These are phyloP conservation scores for Lasiodiplodia sp. DNA, from an alignment of 2,329 filamentous ascomycete genomes.

Conservation along the genomic window DNA sequence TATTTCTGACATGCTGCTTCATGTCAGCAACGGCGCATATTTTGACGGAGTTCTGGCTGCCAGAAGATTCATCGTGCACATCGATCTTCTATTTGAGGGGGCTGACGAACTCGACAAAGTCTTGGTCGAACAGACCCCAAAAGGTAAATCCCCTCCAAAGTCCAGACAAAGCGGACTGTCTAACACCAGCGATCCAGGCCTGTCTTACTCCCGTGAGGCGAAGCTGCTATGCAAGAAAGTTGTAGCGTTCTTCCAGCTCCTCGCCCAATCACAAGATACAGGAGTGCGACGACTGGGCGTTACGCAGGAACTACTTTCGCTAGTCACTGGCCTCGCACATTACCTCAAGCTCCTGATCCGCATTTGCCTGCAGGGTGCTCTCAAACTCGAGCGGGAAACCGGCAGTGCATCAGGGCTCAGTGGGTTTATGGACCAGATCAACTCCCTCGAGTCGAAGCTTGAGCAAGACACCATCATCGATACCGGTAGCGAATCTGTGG, in stretches of 20 bases:
- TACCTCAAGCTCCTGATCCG: slow-evolving; percentile 97
- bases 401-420: slow-evolving; percentile 77
- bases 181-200: slow-evolving; percentile 59
- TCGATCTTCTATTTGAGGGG: slow-evolving; percentile 89
- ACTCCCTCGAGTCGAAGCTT: slow-evolving; percentile 71
- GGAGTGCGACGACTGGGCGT: slow-evolving; percentile 91
- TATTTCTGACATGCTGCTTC: slow-evolving; percentile 98
- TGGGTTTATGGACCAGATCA: slow-evolving; percentile 82
- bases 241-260: slow-evolving; percentile 92
- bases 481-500: slow-evolving; percentile 49
- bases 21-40: slow-evolving; percentile 97
- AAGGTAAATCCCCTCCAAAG: slow-evolving; percentile 64
- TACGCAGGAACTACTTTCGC: slow-evolving; percentile 95
- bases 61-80: slow-evolving; percentile 94
- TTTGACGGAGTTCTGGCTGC: slow-evolving; percentile 93
- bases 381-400: slow-evolving; percentile 89
- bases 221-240: slow-evolving; percentile 99
- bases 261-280: slow-evolving; percentile 93
- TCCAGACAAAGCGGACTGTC: neutral
- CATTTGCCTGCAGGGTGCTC: slow-evolving; percentile 91
- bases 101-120: slow-evolving; percentile 83
- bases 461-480: slow-evolving; percentile 50
- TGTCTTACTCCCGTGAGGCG: slow-evolving; percentile 94
- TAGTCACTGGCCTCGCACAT: slow-evolving; percentile 94
- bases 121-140: slow-evolving; percentile 73